Evolutionary conservation across 2,329 filamentous ascomycete species (phyloP).

Genomic region (Colletotrichum simmondsii): DNA sequence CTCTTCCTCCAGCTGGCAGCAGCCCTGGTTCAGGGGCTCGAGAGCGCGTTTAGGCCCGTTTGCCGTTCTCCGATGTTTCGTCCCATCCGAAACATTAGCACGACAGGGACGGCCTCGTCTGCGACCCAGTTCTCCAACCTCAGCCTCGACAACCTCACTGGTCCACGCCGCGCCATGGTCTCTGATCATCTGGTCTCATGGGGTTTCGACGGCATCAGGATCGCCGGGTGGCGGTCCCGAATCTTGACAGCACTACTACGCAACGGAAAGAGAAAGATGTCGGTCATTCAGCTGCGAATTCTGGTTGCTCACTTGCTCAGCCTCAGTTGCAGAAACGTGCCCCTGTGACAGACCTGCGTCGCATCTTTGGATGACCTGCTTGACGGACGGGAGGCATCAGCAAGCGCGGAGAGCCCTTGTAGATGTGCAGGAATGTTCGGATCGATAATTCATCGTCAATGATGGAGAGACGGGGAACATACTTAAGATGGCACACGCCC

Average conservation of each 20-base stretch:
- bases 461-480: background rate
- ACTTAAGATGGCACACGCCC: constrained; percentile 20
- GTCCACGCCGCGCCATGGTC: constrained; percentile 20
- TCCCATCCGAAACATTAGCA: constrained; percentile 38
- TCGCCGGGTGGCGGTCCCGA: constrained; percentile 3
- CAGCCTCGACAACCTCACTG: constrained; percentile 36
- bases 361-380: constrained; percentile 11
- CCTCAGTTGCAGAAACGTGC: constrained; percentile 23
- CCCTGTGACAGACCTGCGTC: constrained; percentile 32
- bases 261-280: background rate
- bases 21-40: background rate
- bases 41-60: constrained; percentile 12
- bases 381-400: constrained; percentile 1
- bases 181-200: constrained; percentile 7
- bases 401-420: constrained; percentile 1
- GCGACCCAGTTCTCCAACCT: background rate
- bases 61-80: constrained; percentile 26
- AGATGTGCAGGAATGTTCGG: background rate
- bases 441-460: background rate
- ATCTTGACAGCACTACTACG: background rate
- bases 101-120: constrained; percentile 33
- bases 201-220: background rate
- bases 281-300: background rate
- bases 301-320: constrained; percentile 8
- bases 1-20: background rate